phyloP scores from a whole-genome alignment of 108 stramenopile genomes.

The Cyclotella atomus region DNA sequence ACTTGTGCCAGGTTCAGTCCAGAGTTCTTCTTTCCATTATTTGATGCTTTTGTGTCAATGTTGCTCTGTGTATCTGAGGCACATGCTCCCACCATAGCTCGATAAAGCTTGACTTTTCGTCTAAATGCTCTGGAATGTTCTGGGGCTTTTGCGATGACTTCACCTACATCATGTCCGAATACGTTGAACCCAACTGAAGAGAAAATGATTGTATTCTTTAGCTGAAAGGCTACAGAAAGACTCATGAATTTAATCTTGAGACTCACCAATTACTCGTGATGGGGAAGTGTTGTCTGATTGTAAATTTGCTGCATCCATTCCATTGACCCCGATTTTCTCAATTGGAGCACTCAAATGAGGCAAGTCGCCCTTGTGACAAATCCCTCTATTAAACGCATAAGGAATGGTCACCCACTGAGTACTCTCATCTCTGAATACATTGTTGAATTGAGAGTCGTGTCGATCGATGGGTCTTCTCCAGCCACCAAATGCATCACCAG shows the following conservation, averaged over 20 bases:
- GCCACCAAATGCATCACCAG: constrained; percentile 43
- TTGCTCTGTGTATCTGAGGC: not conserved
- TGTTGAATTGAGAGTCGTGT: not conserved
- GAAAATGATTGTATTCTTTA: no score
- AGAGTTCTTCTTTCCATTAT: constrained; percentile 1
- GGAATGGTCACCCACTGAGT: constrained; percentile 61
- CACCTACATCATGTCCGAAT: constrained; percentile 69
- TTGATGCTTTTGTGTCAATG: not conserved
- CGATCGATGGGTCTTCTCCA: constrained; percentile 24
- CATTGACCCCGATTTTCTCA: constrained; percentile 28
- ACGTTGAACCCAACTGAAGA: constrained; percentile 87
- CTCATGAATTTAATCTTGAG: no score
- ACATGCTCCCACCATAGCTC: constrained; percentile 34
- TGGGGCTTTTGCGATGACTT: constrained; percentile 59
- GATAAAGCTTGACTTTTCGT: constrained; percentile 60
- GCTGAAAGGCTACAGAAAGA: no score
- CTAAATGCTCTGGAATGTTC: constrained; percentile 79
- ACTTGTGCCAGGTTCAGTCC: constrained; percentile 53
- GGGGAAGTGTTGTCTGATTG: no score
- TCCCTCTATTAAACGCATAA: constrained; percentile 73
- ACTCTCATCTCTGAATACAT: constrained; percentile 15
- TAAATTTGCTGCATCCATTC: no score
- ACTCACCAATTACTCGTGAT: no score
- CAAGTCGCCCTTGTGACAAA: constrained; percentile 69
- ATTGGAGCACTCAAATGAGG: constrained; percentile 73